Evolutionary conservation across 2,329 filamentous ascomycete genomes (phyloP).

Genomic region (Botrytis galanthina): DNA sequence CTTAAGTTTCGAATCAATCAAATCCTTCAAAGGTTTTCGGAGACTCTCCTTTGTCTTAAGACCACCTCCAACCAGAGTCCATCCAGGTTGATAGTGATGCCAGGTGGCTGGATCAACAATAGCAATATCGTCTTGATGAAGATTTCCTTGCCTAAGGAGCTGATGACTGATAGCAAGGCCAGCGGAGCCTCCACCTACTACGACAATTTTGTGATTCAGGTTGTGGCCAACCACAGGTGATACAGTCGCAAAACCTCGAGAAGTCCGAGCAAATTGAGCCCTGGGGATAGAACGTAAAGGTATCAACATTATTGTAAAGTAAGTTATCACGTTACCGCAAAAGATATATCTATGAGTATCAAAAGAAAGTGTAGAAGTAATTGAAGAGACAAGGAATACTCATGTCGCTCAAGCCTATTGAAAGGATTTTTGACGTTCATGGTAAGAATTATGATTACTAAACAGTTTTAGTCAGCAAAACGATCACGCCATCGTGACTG

Average conservation of each 20-base stretch:
- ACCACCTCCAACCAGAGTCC: constrained; percentile 66
- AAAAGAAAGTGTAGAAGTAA: neutral
- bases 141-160: constrained; percentile 58
- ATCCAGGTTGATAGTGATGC: constrained; percentile 69
- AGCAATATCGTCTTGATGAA: constrained; percentile 59
- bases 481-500: constrained; percentile 11
- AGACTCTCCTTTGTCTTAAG: constrained; percentile 62
- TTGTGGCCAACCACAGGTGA: constrained; percentile 40
- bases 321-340: neutral
- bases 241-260: constrained; percentile 32
- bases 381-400: neutral
- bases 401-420: too few species aligned
- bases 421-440: constrained; percentile 1
- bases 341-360: neutral
- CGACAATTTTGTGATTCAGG: constrained; percentile 60
- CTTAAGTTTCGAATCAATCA: constrained; percentile 60
- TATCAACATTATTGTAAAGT: neutral
- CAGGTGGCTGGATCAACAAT: constrained; percentile 60
- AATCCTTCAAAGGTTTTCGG: constrained; percentile 47
- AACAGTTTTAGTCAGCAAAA: neutral
- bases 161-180: constrained; percentile 66
- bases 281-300: neutral
- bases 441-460: neutral
- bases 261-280: neutral
- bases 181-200: constrained; percentile 65